Percentiles rank a stretch among this genome's conserved stretches.
phyloP scores from a whole-genome alignment of 768 basidiomycete genomes.

The Mrakia blollopis region DNA sequence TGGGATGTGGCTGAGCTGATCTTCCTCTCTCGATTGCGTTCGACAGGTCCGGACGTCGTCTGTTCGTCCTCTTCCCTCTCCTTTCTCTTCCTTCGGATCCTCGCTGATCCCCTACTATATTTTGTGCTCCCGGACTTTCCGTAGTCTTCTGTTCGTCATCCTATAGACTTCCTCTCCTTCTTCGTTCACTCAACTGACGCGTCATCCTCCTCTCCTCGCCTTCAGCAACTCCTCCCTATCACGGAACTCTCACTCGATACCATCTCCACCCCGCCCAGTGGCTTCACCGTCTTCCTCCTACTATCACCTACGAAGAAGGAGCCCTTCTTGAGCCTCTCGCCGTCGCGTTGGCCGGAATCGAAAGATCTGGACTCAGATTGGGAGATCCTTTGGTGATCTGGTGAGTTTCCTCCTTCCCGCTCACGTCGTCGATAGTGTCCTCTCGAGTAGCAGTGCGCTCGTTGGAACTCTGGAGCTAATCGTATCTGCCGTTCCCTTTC shows the following conservation, averaged over 20 bases:
- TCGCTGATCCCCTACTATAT: no score
- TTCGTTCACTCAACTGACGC: background rate
- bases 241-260: conserved; percentile 33
- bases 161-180: background rate
- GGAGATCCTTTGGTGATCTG: conserved; percentile 48
- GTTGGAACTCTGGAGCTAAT: no score
- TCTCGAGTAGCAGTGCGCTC: no score
- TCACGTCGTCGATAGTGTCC: no score
- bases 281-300: conserved; percentile 47
- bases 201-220: background rate
- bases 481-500: no score
- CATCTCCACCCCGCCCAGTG: conserved; percentile 45
- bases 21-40: background rate
- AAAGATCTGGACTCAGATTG: conserved; percentile 43
- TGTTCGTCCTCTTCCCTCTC: background rate
- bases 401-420: conserved; percentile 22
- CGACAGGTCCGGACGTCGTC: background rate
- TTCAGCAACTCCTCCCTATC: conserved; percentile 12
- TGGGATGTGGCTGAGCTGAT: background rate
- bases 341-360: conserved; percentile 47
- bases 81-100: no score
- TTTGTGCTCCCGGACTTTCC: no score
- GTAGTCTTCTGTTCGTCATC: no score
- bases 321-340: conserved; percentile 47
- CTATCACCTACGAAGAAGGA: conserved; percentile 47